Conservation (phyloP, 345 rosid genomes). For the Carallia pectinifolia region DNA sequence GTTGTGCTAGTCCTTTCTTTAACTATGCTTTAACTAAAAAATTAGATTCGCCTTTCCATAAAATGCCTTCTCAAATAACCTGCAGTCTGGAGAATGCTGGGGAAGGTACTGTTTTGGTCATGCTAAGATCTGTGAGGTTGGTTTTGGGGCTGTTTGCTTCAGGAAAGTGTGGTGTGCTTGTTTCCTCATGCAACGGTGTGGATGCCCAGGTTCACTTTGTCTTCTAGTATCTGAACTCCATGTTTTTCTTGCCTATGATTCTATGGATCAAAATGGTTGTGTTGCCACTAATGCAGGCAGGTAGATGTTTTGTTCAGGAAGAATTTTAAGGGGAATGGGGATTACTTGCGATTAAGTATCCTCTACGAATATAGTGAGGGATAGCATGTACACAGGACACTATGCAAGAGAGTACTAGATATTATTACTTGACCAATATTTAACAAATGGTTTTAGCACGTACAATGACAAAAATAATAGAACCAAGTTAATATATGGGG, state of each 20-base stretch:
- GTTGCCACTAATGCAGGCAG: not conserved
- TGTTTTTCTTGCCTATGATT: not conserved
- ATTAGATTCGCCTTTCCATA: not conserved
- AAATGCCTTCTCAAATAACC: constrained; percentile 19
- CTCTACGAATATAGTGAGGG: not conserved
- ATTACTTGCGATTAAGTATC: not conserved
- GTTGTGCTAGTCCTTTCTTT: not conserved
- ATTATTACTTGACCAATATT: not conserved
- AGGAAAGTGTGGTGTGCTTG: constrained; percentile 41
- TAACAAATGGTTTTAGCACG: not conserved
- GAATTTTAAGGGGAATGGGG: not conserved
- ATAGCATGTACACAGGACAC: not conserved
- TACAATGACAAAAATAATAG: not conserved
- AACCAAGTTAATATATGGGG: not conserved
- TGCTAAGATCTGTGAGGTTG: constrained; percentile 81
- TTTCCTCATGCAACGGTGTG: constrained; percentile 48
- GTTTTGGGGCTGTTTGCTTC: constrained; percentile 59
- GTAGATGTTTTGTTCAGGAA: not conserved
- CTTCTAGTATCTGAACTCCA: not conserved
- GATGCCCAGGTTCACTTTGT: constrained; percentile 60
- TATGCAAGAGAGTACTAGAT: not conserved
- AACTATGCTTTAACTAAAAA: not conserved
- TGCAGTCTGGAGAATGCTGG: constrained; percentile 97
- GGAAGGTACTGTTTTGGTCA: constrained; percentile 78
- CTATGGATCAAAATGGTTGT: not conserved